phyloP scores from a whole-genome alignment of 2,329 filamentous ascomycete genomes.

The Pseudocercospora fuligena region DNA sequence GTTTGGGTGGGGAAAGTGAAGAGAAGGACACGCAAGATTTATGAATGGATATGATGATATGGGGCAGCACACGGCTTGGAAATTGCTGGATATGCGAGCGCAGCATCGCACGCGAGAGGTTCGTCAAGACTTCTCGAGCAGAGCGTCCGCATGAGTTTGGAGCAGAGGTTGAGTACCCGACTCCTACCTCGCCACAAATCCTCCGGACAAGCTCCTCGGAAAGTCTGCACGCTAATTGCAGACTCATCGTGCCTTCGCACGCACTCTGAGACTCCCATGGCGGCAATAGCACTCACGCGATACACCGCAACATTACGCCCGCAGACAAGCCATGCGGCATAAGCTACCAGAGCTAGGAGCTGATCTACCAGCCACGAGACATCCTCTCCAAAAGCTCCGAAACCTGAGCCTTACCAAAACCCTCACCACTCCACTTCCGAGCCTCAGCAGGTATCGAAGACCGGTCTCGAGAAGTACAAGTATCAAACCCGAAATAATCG shows the following conservation, averaged over 20 bases:
- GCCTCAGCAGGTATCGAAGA: not conserved
- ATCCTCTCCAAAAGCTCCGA: not conserved
- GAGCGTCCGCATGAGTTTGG: not conserved
- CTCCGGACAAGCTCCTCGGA: not conserved
- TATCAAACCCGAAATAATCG: slow-evolving; percentile 1
- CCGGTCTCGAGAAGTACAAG: not conserved
- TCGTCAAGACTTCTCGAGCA: not conserved
- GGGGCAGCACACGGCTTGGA: not conserved
- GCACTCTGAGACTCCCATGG: not conserved
- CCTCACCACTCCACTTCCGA: not conserved
- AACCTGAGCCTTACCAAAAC: not conserved
- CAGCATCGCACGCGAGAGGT: not conserved
- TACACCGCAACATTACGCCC: not conserved
- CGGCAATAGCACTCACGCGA: not conserved
- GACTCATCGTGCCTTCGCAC: not conserved
- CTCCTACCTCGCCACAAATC: not conserved
- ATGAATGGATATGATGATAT: not conserved
- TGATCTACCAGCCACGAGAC: not conserved
- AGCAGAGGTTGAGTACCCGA: not conserved
- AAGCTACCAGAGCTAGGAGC: not conserved
- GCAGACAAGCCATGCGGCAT: not conserved
- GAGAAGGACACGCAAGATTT: not conserved
- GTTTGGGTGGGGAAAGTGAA: slow-evolving; percentile 23
- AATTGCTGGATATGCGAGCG: not conserved
- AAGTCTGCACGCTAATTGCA: not conserved